phyloP scores from a whole-genome alignment of 208 protist genomes.

The Trypanosoma conorhini region DNA sequence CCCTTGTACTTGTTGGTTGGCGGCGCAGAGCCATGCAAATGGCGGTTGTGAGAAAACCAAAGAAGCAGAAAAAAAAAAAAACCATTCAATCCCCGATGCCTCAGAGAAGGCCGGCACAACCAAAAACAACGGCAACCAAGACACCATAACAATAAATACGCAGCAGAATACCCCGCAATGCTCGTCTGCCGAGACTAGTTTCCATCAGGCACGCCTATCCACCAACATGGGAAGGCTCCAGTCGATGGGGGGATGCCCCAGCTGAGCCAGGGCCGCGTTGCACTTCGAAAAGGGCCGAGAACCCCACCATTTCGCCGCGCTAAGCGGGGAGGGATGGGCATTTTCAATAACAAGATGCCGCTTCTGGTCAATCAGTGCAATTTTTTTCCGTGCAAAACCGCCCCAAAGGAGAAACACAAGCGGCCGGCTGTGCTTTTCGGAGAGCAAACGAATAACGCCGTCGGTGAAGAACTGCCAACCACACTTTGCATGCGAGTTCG shows the following conservation, averaged over 20 bases:
- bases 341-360: conserved; percentile 90
- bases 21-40: not conserved
- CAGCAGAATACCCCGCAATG: not conserved
- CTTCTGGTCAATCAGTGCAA: conserved; percentile 69
- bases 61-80: conserved; percentile 1
- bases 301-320: conserved; percentile 70
- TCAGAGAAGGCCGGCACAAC: no score
- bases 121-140: not conserved
- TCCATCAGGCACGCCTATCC: not conserved
- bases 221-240: conserved; percentile 64
- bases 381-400: conserved; percentile 92
- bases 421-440: conserved; percentile 47
- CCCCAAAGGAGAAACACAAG: conserved; percentile 98
- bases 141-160: not conserved
- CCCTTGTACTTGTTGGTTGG: not conserved
- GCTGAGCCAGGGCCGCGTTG: conserved; percentile 59
- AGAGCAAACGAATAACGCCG: conserved; percentile 87
- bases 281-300: conserved; percentile 87
- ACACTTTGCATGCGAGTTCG: conserved; percentile 93
- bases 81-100: no score
- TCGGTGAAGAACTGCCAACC: conserved; percentile 97
- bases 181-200: not conserved
- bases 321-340: conserved; percentile 90
- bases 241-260: conserved; percentile 76
- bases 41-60: not conserved